phyloP scores from a whole-genome alignment of 2,329 filamentous ascomycete species.

The Neofusicoccum ribis region DNA sequence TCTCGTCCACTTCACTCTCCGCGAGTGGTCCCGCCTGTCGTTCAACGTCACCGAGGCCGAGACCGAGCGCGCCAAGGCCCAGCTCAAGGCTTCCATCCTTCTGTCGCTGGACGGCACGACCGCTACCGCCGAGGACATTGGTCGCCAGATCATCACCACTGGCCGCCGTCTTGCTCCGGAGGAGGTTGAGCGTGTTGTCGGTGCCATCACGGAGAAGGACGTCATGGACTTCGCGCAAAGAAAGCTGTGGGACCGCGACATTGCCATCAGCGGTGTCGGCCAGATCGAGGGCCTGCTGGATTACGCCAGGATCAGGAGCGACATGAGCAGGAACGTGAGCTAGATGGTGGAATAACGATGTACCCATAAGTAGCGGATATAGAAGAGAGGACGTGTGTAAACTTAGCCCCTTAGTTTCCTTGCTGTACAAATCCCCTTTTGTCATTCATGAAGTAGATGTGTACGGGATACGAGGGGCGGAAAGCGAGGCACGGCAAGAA shows the following conservation, averaged over 20 bases:
- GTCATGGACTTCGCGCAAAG: conserved; percentile 94
- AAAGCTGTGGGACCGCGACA: conserved; percentile 96
- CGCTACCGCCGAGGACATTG: conserved; percentile 95
- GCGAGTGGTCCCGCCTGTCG: conserved; percentile 95
- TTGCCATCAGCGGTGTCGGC: conserved; percentile 90
- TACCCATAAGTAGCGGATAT: conserved; percentile 16
- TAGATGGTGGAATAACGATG: conserved; percentile 6
- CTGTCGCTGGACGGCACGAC: conserved; percentile 97
- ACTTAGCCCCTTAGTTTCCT: conserved; percentile 21
- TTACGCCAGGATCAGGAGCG: conserved; percentile 76
- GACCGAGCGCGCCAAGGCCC: conserved; percentile 97
- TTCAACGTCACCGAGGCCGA: conserved; percentile 85
- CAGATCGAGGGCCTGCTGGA: conserved; percentile 81
- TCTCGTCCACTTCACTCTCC: conserved; percentile 95
- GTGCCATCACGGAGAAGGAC: conserved; percentile 88
- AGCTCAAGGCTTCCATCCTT: conserved; percentile 97
- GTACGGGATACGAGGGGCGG: not conserved
- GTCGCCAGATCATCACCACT: conserved; percentile 96
- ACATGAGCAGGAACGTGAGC: conserved; percentile 71
- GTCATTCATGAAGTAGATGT: conserved; percentile 12
- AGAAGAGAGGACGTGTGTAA: conserved; percentile 19
- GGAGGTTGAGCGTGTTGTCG: conserved; percentile 92
- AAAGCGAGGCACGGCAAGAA: not conserved
- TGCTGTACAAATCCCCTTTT: conserved; percentile 20
- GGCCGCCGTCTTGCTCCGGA: conserved; percentile 86